These are phyloP conservation scores for Carex arenaria DNA, from an alignment of 202 grass and related monocot genomes.

Conservation along the genomic window DNA sequence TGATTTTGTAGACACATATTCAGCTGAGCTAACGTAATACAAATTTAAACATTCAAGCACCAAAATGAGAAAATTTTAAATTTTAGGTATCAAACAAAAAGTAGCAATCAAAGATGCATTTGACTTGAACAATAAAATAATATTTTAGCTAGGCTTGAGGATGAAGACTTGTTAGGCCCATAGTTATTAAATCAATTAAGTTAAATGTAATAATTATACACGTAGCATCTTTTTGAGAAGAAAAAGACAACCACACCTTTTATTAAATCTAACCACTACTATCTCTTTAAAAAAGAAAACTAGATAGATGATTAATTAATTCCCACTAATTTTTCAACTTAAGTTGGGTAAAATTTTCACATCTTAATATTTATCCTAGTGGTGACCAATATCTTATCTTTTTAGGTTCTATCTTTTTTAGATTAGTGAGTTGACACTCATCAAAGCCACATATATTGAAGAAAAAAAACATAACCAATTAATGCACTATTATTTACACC, in stretches of 20 bases:
- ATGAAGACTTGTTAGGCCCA: constrained; percentile 3
- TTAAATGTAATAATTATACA: neutral
- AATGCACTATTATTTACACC: neutral
- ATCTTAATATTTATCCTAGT: neutral
- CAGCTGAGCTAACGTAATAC: neutral
- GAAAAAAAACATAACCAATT: neutral
- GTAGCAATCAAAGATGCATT: neutral
- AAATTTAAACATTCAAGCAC: neutral
- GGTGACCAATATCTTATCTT: constrained; percentile 7
- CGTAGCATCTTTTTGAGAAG: neutral
- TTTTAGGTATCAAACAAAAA: neutral
- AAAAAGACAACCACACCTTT: neutral
- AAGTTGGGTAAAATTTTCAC: neutral
- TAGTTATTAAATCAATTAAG: neutral
- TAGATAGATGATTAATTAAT: constrained; percentile 7
- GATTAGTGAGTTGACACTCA: neutral
- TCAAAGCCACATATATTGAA: neutral
- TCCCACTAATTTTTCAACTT: neutral
- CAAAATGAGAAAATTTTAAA: neutral
- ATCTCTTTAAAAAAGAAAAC: constrained; percentile 7
- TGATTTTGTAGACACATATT: neutral
- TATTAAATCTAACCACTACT: constrained; percentile 13
- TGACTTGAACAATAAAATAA: constrained; percentile 10
- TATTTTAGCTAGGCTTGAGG: neutral
- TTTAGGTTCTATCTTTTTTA: neutral